Base-by-base conservation (phyloP, 805 yeast genomes). In the Alloascoidea africana region DNA sequence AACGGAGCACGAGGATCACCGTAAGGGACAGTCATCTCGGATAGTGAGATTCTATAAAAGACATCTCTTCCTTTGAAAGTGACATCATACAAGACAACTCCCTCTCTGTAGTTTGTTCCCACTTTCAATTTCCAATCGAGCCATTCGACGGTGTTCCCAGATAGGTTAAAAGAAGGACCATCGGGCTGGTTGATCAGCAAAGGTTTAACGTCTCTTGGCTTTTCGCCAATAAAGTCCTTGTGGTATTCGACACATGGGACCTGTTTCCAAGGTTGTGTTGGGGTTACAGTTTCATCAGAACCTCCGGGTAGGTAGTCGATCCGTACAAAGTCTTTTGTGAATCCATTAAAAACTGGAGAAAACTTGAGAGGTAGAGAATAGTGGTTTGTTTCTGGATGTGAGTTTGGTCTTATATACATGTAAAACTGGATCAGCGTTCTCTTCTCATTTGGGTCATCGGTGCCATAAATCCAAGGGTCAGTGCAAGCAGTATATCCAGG, bases 1-100 rank as follows among this genome's bases (percentile, higher is more conserved):
- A 67, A 76, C 44, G 91, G 91, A 35, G 76, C 75, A 58, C 89
- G 68, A 50, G 87, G 85, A 55, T 81, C 89, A 55, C 84, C 87
- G 52, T 82, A 81, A 23, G 91, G 91, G 44, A 82, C 93, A 32
- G 89, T 80, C 93, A 82, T 81, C 59, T 81, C 93, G 39, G 81
- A 72, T 47, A 80, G 59, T 2, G 86, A 68, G 35, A 79, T 56
- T 61, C 91, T 68, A 65, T 77, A 76, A 49, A 76, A 67, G 33
- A 73, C 30, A 36, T 80, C 76, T 59, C 91, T 73, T 37, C 87
- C 89, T 56, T 79, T 77, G 64, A 78, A 81, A 51, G 62, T 62
- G 38, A 73, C 75, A 46, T 81, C 82, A 55, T 81, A 80, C 23
- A 81, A 46, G 19, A 76, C 89, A 47, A 78, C 66, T 46, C 93